Percentiles rank a stretch among this genome's conserved stretches.
Conservation (phyloP, 495 filamentous ascomycete species). For the Parmelia sp. region DNA sequence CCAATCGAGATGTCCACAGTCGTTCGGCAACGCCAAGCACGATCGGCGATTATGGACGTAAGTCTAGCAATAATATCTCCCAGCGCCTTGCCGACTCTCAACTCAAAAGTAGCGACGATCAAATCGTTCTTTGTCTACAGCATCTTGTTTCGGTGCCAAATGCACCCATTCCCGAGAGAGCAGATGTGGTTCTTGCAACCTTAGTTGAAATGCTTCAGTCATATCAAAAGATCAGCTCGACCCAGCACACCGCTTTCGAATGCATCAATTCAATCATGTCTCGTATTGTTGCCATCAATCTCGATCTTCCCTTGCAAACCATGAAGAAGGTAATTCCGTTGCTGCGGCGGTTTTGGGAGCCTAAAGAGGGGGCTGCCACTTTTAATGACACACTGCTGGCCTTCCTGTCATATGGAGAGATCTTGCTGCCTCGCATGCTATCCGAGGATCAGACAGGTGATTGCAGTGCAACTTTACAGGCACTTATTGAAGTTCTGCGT, state of each 20-base stretch:
- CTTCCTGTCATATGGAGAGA: conserved; percentile 59
- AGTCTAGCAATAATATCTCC: conserved; percentile 1
- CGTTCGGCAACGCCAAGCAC: conserved; percentile 20
- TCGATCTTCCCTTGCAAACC: conserved; percentile 51
- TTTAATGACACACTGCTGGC: conserved; percentile 68
- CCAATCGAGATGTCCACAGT: conserved; percentile 6
- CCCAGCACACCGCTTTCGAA: conserved; percentile 65
- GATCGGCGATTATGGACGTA: conserved; percentile 4
- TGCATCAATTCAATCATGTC: conserved; percentile 65
- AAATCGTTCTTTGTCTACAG: conserved; percentile 61
- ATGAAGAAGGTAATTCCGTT: conserved; percentile 59
- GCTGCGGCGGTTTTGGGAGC: conserved; percentile 66
- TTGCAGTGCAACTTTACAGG: conserved; percentile 33
- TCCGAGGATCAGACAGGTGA: conserved; percentile 26
- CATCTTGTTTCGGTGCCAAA: conserved; percentile 61
- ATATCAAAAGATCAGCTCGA: conserved; percentile 51
- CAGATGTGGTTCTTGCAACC: conserved; percentile 50
- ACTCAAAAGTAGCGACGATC: conserved; percentile 38
- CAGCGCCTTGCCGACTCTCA: conserved; percentile 15
- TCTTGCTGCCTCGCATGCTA: conserved; percentile 46
- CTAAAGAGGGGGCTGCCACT: conserved; percentile 43
- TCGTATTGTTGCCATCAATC: conserved; percentile 59
- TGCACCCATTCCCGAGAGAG: conserved; percentile 58
- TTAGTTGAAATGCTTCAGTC: conserved; percentile 58
- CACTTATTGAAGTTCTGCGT: conserved; percentile 56